A percentile compares a stretch with the other conserved stretches of the same genome.
Conservation (phyloP, 108 stramenopile genomes). For the Stephanodiscus minutulus region DNA sequence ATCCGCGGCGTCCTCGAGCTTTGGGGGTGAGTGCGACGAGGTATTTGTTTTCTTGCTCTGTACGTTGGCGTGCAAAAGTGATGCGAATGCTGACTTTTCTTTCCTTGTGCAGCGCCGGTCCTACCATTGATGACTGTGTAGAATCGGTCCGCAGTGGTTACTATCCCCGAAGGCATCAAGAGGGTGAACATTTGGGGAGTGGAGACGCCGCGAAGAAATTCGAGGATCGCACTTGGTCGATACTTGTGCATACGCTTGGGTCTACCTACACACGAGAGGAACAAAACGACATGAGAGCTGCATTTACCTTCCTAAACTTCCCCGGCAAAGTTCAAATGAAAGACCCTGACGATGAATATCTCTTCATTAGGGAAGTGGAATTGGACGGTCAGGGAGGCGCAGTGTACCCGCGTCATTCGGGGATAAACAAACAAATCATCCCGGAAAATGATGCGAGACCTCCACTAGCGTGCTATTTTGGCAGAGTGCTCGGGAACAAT, state of each 20-base stretch:
- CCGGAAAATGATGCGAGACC: slow-evolving; percentile 65
- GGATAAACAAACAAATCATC: slow-evolving; percentile 50
- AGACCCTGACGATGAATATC: slow-evolving; percentile 67
- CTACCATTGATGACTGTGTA: slow-evolving; percentile 58
- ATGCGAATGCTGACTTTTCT: not conserved
- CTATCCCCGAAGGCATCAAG: slow-evolving; percentile 18
- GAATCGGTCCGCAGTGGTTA: slow-evolving; percentile 17
- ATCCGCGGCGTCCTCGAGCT: slow-evolving; percentile 77
- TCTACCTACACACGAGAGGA: slow-evolving; percentile 68
- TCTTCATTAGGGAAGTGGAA: slow-evolving; percentile 78
- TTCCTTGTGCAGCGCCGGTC: slow-evolving; percentile 14
- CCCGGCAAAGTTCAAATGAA: slow-evolving; percentile 77
- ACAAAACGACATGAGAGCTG: slow-evolving; percentile 69
- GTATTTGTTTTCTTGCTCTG: not conserved
- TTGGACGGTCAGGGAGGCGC: slow-evolving; percentile 66
- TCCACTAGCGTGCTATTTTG: slow-evolving; percentile 80
- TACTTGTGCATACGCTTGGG: slow-evolving; percentile 81
- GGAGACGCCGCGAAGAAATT: slow-evolving; percentile 8
- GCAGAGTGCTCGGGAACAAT: slow-evolving; percentile 60
- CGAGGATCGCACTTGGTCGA: slow-evolving; percentile 63
- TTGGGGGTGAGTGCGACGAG: slow-evolving; percentile 53
- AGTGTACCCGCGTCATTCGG: slow-evolving; percentile 52
- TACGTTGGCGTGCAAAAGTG: no score
- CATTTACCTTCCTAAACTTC: slow-evolving; percentile 57
- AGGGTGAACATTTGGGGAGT: slow-evolving; percentile 32